Evolutionary conservation across 1,284 basidiomycete genomes (phyloP).

Genomic region (Cutaneotrichosporon cutaneum): DNA sequence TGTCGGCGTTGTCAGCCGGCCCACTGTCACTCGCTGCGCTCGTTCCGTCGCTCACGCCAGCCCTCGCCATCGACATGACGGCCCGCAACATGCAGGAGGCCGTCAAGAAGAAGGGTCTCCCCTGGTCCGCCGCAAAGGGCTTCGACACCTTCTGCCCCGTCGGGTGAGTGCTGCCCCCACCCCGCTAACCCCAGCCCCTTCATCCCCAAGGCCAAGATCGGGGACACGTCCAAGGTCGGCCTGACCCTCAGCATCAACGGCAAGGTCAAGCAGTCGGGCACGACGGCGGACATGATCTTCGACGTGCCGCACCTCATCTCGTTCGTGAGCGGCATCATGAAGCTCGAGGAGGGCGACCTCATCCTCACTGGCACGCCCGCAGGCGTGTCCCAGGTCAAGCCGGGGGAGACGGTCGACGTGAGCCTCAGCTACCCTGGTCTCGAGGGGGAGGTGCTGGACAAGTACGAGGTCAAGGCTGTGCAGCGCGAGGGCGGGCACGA

Average conservation of each 20-base stretch:
- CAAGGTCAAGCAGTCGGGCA: constrained; percentile 76
- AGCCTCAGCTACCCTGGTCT: constrained; percentile 61
- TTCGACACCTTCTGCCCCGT: constrained; percentile 88
- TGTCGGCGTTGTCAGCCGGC: too few species aligned
- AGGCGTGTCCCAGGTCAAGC: constrained; percentile 75
- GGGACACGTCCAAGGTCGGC: constrained; percentile 71
- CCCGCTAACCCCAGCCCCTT: too few species aligned
- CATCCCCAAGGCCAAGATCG: constrained; percentile 70
- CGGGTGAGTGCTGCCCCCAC: too few species aligned
- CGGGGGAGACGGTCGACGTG: constrained; percentile 79
- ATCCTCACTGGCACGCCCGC: constrained; percentile 83
- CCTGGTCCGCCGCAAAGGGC: constrained; percentile 90
- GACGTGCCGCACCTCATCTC: constrained; percentile 83
- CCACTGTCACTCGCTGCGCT: neutral
- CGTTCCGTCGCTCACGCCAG: constrained; percentile 54
- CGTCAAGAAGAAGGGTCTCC: constrained; percentile 87
- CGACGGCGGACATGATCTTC: constrained; percentile 90
- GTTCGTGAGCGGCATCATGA: constrained; percentile 94
- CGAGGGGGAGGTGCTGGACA: constrained; percentile 60
- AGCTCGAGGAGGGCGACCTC: constrained; percentile 88
- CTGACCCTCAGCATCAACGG: constrained; percentile 69
- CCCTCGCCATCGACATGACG: constrained; percentile 91
- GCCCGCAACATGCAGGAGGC: constrained; percentile 92
- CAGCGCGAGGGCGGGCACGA: constrained; percentile 70
- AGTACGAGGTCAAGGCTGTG: constrained; percentile 66